phyloP scores from a whole-genome alignment of 371 early-diverging fungal species.

The Mucor saturninus region DNA sequence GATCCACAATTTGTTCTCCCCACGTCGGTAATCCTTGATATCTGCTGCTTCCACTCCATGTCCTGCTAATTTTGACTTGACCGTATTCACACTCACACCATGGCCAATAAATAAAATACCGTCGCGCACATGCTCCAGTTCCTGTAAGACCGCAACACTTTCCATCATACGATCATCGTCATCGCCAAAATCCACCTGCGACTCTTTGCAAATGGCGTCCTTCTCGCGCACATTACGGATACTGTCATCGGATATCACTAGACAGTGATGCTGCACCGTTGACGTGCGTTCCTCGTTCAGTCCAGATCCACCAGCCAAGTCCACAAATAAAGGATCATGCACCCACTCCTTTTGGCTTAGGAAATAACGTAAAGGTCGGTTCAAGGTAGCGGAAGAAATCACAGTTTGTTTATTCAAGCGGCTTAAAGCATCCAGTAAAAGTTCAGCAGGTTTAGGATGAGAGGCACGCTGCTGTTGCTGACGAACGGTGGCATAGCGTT shows the following conservation, averaged over 20 bases:
- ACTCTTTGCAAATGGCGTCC: conserved; percentile 1
- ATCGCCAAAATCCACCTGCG: conserved; percentile 47
- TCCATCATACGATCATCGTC: conserved; percentile 71
- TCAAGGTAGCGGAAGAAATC: conserved; percentile 77
- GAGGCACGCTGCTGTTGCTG: conserved; percentile 50
- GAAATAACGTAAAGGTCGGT: conserved; percentile 65
- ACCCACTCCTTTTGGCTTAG: conserved; percentile 63
- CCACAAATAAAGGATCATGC: conserved; percentile 63
- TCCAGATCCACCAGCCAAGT: conserved; percentile 52
- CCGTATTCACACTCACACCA: conserved; percentile 27
- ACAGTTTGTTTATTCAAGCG: conserved; percentile 57
- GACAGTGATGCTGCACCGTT: conserved; percentile 56
- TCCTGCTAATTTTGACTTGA: conserved; percentile 34
- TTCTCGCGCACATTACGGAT: conserved; percentile 49
- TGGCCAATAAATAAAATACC: conserved; percentile 67
- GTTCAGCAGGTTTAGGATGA: conserved; percentile 73
- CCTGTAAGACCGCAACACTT: conserved; percentile 56
- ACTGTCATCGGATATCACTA: conserved; percentile 54
- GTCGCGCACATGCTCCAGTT: conserved; percentile 52
- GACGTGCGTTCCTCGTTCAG: conserved; percentile 35
- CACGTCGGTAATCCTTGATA: conserved; percentile 28
- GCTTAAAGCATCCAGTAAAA: conserved; percentile 42
- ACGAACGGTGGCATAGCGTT: conserved; percentile 60
- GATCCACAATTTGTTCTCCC: conserved; percentile 48
- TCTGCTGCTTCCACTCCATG: conserved; percentile 33